Base-by-base conservation (phyloP, 176 grass and related monocot genomes). In the Rhipidocladum racemiflorum region DNA sequence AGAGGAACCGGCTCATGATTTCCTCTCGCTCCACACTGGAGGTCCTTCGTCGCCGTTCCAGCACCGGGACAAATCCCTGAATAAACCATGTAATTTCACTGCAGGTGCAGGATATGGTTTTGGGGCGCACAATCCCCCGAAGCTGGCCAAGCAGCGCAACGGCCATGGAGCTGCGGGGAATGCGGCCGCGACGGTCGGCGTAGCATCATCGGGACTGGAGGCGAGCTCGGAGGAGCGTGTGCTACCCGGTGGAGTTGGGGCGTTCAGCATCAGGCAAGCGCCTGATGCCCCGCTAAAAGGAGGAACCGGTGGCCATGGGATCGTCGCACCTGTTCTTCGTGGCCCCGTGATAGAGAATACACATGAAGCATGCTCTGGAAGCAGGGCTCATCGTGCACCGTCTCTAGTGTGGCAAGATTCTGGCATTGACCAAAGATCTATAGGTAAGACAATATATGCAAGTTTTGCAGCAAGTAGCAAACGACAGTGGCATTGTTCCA, bases 1-100 rank as follows among this genome's bases (percentile, higher is more conserved):
- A n/a, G 88, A 97, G 78, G 88, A 97, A 80, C 75, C 86, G 17
- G 76, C 84, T 13, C 86, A 93, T 23, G 94, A 97, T 51, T 97
- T 97, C 84, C 91, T 97, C 50, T 97, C 94, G 61, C 91, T 97
- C 55, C 88, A 90, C 81, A 84, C 91, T 56, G 89, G 92, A 34
- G 91, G 89, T 44, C 78, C 92, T 35, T 84, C 93, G 45, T 55
- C 94, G 63, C 78, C 88, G 62, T 80, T 89, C 49, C 82, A 75
- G 51, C 82, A 9, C 53, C 21, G 53, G 53, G 21, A 64, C 57
- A 57, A 57, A 3, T 34, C 32, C 32, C 32, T 34, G 32, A 40
- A 40, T 40, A 40, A 40, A 7, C 39, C 53, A 55, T 55, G 53
- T 23, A 55, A 3, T 56, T 85, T 82, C 1, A 16, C 6, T 15